phyloP scores from a whole-genome alignment of 768 basidiomycete species.

The Tylopilus plumbeoviolaceoides region DNA sequence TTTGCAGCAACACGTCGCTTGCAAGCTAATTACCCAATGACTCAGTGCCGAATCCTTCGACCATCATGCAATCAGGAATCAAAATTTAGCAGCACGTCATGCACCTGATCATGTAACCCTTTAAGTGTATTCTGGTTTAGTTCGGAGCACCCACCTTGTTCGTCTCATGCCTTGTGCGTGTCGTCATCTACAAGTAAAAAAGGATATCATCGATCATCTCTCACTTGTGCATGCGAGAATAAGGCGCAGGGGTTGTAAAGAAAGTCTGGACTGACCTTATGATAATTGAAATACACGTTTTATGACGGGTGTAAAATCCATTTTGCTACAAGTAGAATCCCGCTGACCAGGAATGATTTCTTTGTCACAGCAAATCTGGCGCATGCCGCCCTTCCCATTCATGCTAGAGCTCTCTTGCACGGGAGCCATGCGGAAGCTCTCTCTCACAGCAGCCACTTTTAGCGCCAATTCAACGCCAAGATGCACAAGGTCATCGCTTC shows the following conservation, averaged over 20 bases:
- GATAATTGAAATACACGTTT: conserved; percentile 6
- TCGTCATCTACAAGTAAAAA: background rate
- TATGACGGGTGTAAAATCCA: conserved; percentile 17
- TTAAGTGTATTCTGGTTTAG: too few species aligned
- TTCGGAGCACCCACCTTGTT: too few species aligned
- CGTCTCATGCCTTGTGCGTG: too few species aligned
- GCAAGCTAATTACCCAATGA: conserved; percentile 3
- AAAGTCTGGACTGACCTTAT: background rate
- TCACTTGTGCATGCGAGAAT: background rate
- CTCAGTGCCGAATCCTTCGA: background rate
- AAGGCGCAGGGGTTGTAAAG: background rate
- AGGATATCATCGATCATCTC: too few species aligned
- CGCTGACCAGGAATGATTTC: background rate
- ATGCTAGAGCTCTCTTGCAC: too few species aligned
- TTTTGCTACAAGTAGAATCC: background rate
- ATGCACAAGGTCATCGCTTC: conserved; percentile 8
- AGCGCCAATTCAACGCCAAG: conserved; percentile 15
- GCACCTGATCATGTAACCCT: too few species aligned
- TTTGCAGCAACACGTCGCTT: background rate
- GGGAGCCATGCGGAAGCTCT: conserved; percentile 11
- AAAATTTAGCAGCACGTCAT: too few species aligned
- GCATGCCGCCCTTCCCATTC: too few species aligned
- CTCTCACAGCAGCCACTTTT: conserved; percentile 21
- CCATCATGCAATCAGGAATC: too few species aligned
- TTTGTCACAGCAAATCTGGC: background rate